Conservation (phyloP, 345 rosid species). For the Noccaea caerulescens region DNA sequence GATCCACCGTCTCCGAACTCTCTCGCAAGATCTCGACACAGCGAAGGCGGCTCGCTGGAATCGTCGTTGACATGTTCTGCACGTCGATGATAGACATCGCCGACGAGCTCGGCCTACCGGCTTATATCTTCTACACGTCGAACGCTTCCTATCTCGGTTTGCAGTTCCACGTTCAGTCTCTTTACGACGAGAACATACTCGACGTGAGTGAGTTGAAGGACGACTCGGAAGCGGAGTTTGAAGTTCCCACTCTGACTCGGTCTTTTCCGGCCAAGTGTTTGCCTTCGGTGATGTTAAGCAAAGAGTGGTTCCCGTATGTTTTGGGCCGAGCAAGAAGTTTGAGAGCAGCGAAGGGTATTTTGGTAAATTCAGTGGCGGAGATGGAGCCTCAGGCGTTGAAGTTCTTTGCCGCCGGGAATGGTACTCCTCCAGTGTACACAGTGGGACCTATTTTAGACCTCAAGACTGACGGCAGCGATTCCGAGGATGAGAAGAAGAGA, state of each 20-base stretch:
- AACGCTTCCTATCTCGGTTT: conserved; percentile 45
- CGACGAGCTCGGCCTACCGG: conserved; percentile 47
- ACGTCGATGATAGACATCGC: conserved; percentile 56
- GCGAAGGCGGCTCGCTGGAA: conserved; percentile 45
- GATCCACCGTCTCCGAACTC: conserved; percentile 37
- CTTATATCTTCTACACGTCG: conserved; percentile 51
- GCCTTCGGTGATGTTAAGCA: conserved; percentile 20
- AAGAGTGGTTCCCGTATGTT: not conserved
- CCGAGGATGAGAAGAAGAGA: not conserved
- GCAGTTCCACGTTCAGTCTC: conserved; percentile 37
- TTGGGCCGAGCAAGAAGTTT: conserved; percentile 1
- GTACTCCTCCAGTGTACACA: conserved; percentile 42
- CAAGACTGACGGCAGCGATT: not conserved
- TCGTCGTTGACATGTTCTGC: conserved; percentile 63
- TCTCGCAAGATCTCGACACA: not conserved
- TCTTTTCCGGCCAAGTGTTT: conserved; percentile 45
- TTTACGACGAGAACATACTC: conserved; percentile 29
- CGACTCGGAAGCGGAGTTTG: conserved; percentile 39
- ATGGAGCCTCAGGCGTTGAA: conserved; percentile 48
- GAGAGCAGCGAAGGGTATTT: conserved; percentile 48
- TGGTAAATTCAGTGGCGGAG: conserved; percentile 55
- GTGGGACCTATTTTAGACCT: conserved; percentile 61
- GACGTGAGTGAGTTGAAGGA: conserved; percentile 34
- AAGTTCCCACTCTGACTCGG: conserved; percentile 41
- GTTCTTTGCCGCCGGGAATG: conserved; percentile 19